Base-by-base conservation (phyloP, 208 protist species). In the Lotmaria passim region DNA sequence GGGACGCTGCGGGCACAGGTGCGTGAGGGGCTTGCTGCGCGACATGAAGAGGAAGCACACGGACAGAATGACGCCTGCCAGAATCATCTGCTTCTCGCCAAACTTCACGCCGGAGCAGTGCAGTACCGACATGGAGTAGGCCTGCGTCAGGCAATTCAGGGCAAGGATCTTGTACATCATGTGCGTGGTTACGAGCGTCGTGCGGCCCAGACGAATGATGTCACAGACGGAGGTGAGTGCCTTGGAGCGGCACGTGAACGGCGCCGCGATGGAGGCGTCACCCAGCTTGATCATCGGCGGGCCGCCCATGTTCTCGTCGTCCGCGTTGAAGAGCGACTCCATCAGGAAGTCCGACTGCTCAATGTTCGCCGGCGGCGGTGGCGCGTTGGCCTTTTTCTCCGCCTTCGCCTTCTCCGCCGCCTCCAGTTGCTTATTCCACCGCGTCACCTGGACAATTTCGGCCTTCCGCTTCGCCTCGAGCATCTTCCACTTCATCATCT, bases 141-240 rank as follows among this genome's bases (percentile, higher is more conserved):
- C 98, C 24, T 82, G 89, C 59, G 98, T 96, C 15, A 99, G 89
- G 73, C 96, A 99, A 79, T 99, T 98, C 19, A 99, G 89, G 8
- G 98, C 98, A 15, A 99, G 90, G 56, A 99, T 99, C 71, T 98
- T 98, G 87, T 98, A 99, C 96, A 99, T 99, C 90, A 99, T 98
- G 57, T 99, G 85, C 33, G 98, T 99, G 12, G 98, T 99, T 11
- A 99, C 96, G 2, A 99, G 90, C 33, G 99, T 99, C 51, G 91
- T 99, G 58, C 98, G 86, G 33, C 98, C 98, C 56, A 99, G 97
- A 15, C 97, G 91, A 21, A 99, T 87, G 65, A 99, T 97, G 75
- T 99, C 88, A 55, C 83, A 93, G 11, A 95, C 86, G 19, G 89
- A 92, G 57, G 83, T 92, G 24, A 97, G 89, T 3, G 84, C 90